Conservation (phyloP, 495 filamentous ascomycete genomes). For the Penicillium bialowiezense region DNA sequence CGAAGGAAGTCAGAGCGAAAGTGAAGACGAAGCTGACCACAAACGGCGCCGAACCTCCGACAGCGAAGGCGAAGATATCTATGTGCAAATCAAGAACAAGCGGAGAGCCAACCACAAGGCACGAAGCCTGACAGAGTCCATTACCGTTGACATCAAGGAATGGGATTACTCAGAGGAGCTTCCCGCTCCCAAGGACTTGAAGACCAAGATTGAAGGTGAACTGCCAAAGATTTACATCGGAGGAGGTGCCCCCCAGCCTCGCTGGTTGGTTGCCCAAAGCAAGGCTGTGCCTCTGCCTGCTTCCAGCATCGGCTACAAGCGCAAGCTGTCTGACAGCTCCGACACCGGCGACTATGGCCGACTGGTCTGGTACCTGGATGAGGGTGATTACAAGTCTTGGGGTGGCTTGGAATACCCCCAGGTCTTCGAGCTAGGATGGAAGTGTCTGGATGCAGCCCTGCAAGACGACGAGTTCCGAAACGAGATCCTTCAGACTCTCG, state of each 20-base stretch:
- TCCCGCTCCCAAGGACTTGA: not conserved
- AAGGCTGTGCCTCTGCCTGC: not conserved
- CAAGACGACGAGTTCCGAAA: not conserved
- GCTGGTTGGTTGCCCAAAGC: not conserved
- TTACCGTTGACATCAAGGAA: not conserved
- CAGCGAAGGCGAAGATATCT: too few species aligned
- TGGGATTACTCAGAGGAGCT: not conserved
- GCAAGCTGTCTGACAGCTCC: not conserved
- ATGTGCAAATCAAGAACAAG: too few species aligned
- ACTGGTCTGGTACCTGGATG: not conserved
- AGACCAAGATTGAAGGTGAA: not conserved
- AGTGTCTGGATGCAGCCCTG: not conserved
- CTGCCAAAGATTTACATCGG: not conserved
- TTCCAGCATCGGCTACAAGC: not conserved
- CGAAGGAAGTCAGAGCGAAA: too few species aligned
- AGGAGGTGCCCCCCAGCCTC: constrained; percentile 1
- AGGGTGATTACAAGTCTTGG: not conserved
- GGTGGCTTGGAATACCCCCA: not conserved
- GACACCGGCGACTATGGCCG: not conserved
- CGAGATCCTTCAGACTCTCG: not conserved
- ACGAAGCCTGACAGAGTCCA: not conserved
- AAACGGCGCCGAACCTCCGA: too few species aligned
- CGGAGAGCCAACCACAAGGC: not conserved
- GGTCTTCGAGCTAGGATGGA: not conserved
- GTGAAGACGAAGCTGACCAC: too few species aligned